phyloP scores from a whole-genome alignment of 805 yeast genomes.

The Isabelozyma heimii region DNA sequence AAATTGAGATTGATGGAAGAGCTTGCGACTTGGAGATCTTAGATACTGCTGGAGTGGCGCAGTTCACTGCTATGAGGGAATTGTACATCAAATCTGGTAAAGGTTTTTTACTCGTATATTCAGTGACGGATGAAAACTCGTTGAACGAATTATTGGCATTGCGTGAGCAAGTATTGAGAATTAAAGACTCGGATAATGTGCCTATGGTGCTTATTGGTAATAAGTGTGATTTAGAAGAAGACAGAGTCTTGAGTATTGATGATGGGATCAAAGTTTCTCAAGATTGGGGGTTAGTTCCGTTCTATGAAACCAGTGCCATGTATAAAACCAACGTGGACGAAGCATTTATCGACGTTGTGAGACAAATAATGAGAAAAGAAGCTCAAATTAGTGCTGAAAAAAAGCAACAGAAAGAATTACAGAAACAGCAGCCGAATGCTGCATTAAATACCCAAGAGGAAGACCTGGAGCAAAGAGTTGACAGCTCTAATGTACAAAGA shows the following conservation, averaged over 20 bases:
- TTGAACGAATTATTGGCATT: constrained; percentile 74
- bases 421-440: constrained; percentile 28
- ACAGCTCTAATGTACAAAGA: constrained; percentile 2
- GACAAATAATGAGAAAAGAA: constrained; percentile 84
- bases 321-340: constrained; percentile 86
- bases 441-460: background rate
- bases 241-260: constrained; percentile 72
- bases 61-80: constrained; percentile 94
- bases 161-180: constrained; percentile 79
- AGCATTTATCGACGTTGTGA: constrained; percentile 82
- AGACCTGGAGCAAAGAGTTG: constrained; percentile 3
- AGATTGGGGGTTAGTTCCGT: constrained; percentile 86
- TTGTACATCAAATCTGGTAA: constrained; percentile 83
- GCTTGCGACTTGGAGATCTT: constrained; percentile 75
- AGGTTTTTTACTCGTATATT: constrained; percentile 60
- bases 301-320: constrained; percentile 93
- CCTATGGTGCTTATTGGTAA: constrained; percentile 92
- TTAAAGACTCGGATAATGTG: constrained; percentile 71
- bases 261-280: constrained; percentile 83
- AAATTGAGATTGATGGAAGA: constrained; percentile 83
- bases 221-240: constrained; percentile 79
- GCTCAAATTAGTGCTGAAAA: constrained; percentile 43
- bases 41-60: constrained; percentile 71
- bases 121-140: constrained; percentile 62
- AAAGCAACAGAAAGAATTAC: constrained; percentile 42